These are phyloP conservation scores for Lactarius hengduanensis DNA, from an alignment of 768 basidiomycete genomes.

Conservation along the genomic window DNA sequence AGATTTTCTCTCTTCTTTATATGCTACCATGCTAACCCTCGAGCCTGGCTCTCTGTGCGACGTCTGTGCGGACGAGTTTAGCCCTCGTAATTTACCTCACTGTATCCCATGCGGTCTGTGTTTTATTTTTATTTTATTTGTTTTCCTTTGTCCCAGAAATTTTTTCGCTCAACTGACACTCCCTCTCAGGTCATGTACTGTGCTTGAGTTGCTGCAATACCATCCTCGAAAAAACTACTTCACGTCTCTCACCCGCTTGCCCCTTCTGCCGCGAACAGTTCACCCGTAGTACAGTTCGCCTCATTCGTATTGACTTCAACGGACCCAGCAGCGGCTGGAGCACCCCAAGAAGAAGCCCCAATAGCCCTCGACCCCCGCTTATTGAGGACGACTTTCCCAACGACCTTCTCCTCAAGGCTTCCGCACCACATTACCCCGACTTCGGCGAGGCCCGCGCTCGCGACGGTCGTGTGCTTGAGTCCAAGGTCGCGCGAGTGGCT, in stretches of 20 bases:
- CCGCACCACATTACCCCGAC: conserved; percentile 31
- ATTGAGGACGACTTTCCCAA: conserved; percentile 47
- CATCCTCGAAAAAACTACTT: conserved; percentile 77
- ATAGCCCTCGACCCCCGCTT: conserved; percentile 35
- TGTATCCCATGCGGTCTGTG: conserved; percentile 77
- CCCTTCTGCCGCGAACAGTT: conserved; percentile 84
- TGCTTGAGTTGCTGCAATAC: conserved; percentile 75
- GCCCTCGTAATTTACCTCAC: conserved; percentile 69
- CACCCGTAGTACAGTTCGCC: conserved; percentile 60
- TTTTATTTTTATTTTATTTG: conserved; percentile 31
- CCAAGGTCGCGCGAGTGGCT: conserved; percentile 75
- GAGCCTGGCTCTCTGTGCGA: conserved; percentile 82
- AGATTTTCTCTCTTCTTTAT: conserved; percentile 27
- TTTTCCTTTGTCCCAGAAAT: conserved; percentile 22
- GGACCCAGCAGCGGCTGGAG: conserved; percentile 56
- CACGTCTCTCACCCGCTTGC: conserved; percentile 69
- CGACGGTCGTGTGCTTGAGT: conserved; percentile 67
- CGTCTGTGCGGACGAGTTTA: conserved; percentile 87
- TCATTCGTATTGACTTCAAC: conserved; percentile 79
- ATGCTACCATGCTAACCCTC: conserved; percentile 68
- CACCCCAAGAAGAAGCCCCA: conserved; percentile 58
- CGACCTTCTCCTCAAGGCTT: conserved; percentile 37
- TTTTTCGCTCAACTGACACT: conserved; percentile 30
- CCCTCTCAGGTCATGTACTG: conserved; percentile 69
- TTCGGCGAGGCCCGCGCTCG: conserved; percentile 38